These are phyloP conservation scores for Cercospora beticola DNA, from an alignment of 2,329 filamentous ascomycete species.

Conservation along the genomic window DNA sequence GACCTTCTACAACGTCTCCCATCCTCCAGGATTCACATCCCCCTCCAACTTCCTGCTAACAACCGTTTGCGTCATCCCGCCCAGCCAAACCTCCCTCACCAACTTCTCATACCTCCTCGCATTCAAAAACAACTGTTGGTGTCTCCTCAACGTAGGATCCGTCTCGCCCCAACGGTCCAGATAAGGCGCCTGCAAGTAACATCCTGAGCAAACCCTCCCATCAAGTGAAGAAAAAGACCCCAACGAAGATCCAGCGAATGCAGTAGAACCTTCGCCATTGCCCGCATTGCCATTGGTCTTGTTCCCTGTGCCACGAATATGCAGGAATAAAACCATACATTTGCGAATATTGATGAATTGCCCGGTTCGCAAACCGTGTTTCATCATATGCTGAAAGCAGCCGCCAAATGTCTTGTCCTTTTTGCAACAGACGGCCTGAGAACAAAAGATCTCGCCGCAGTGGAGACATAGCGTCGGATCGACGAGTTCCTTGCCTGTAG, in stretches of 20 bases:
- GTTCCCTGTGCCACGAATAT: slow-evolving; percentile 51
- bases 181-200: slow-evolving; percentile 85
- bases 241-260: background rate
- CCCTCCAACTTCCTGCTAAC: slow-evolving; percentile 89
- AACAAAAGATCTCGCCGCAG: slow-evolving; percentile 96
- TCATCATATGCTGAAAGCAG: slow-evolving; percentile 84
- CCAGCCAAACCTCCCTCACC: slow-evolving; percentile 80
- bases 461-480: slow-evolving; percentile 92
- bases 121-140: slow-evolving; percentile 86
- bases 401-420: slow-evolving; percentile 67
- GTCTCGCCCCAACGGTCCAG: slow-evolving; percentile 95
- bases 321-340: slow-evolving; percentile 85
- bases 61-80: slow-evolving; percentile 81
- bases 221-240: background rate
- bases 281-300: slow-evolving; percentile 25
- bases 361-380: slow-evolving; percentile 88
- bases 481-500: slow-evolving; percentile 83
- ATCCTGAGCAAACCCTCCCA: slow-evolving; percentile 53
- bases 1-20: slow-evolving; percentile 66
- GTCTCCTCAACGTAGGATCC: slow-evolving; percentile 81
- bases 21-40: slow-evolving; percentile 95
- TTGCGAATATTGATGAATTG: slow-evolving; percentile 96
- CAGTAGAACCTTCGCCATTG: background rate
- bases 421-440: slow-evolving; percentile 88
- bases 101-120: slow-evolving; percentile 91